phyloP scores from a whole-genome alignment of 140 eudicot genomes.

The Senecio squalidus region DNA sequence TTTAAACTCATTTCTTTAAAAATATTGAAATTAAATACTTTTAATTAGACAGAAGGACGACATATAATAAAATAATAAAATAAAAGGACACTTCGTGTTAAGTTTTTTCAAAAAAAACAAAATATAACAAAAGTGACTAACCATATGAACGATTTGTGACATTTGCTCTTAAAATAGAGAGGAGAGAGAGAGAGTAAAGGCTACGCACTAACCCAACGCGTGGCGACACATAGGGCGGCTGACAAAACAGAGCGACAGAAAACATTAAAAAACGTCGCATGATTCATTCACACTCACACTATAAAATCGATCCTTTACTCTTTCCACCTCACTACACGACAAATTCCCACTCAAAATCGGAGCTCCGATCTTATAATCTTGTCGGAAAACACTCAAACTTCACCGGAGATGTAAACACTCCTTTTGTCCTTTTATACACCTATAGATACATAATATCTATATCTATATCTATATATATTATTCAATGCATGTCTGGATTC shows the following conservation, averaged over 20 bases:
- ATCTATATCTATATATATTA: not conserved
- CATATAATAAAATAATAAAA: too few species aligned
- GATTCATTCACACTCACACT: slow-evolving; percentile 18
- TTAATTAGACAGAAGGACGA: too few species aligned
- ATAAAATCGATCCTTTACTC: not conserved
- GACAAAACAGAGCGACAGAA: slow-evolving; percentile 8
- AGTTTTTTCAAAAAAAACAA: too few species aligned
- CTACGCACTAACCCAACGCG: slow-evolving; percentile 6
- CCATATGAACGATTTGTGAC: too few species aligned
- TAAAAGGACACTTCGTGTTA: too few species aligned
- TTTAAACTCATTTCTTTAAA: too few species aligned
- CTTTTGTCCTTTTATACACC: slow-evolving; percentile 17
- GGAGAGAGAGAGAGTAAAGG: not conserved
- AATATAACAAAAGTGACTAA: not conserved
- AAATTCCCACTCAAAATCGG: slow-evolving; percentile 6
- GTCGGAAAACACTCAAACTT: slow-evolving; percentile 1
- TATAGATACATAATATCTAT: not conserved
- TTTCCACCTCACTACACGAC: slow-evolving; percentile 17
- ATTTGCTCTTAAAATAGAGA: too few species aligned
- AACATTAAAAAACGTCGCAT: slow-evolving; percentile 21
- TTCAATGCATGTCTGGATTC: slow-evolving; percentile 29
- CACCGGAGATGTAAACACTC: slow-evolving; percentile 7
- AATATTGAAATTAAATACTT: too few species aligned
- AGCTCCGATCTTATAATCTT: not conserved
- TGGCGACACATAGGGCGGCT: slow-evolving; percentile 39